Percentiles rank a stretch among this genome's conserved stretches.
Conservation (phyloP, 257 asterid genomes). For the Nicotiana tabacum region DNA sequence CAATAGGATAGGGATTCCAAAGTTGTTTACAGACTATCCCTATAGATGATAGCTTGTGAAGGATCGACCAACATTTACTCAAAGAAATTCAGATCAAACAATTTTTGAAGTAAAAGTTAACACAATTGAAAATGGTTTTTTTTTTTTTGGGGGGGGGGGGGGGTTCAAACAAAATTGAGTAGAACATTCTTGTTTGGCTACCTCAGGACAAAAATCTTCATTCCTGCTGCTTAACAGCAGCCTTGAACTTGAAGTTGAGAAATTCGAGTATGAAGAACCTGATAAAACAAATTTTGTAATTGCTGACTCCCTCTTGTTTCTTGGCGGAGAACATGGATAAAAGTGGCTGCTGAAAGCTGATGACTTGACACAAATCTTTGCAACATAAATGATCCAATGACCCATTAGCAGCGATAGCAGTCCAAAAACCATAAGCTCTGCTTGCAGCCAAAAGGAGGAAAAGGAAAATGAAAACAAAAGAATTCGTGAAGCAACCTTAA, state of each 20-base stretch:
- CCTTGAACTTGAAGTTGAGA: slow-evolving; percentile 34
- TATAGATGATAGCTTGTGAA: neutral
- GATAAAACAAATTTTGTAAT: slow-evolving; percentile 18
- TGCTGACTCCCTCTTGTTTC: slow-evolving; percentile 16
- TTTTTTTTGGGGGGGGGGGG: too few species aligned
- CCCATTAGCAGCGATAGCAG: slow-evolving; percentile 91
- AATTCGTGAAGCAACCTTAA: neutral
- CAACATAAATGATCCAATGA: slow-evolving; percentile 72
- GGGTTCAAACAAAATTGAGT: neutral
- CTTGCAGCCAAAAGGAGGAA: slow-evolving; percentile 11
- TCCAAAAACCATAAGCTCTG: slow-evolving; percentile 94
- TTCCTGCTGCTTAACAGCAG: slow-evolving; percentile 25
- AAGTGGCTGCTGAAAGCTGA: slow-evolving; percentile 71
- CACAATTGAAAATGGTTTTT: too few species aligned
- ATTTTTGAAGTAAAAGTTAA: neutral
- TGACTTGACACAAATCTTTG: slow-evolving; percentile 79
- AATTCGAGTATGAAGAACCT: slow-evolving; percentile 29
- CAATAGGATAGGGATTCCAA: neutral
- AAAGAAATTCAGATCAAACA: neutral
- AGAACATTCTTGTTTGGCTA: slow-evolving; percentile 17
- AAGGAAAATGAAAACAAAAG: neutral
- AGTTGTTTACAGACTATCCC: neutral
- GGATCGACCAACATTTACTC: neutral
- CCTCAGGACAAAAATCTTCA: slow-evolving; percentile 59
- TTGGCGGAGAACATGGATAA: slow-evolving; percentile 64